Evolutionary conservation across 306 rosid species (phyloP), one percentile per base, ranked within the genome.

Genomic region (Vigna mungo): DNA sequence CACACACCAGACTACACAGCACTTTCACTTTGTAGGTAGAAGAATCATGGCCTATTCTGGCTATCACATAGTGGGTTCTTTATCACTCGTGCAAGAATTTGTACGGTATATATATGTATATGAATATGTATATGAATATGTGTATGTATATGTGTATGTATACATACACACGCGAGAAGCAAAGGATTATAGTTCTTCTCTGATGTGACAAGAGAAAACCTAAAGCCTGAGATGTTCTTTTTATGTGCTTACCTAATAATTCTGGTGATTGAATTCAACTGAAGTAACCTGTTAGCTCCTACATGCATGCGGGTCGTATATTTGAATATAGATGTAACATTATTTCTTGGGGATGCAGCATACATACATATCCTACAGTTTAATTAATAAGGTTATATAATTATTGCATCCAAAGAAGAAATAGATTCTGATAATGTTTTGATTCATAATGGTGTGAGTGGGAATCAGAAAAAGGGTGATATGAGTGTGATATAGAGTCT

Each of bases 351-450:
- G 51, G 32, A 9, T 64, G 71, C 48, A 64, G 51, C 51, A 64
- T 39, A 0, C 51, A 64, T 39, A 0, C 9, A 2, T 63, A 39
- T 64, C 21, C 9, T 4, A 14, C 23, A 65, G 32, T 10, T 39
- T 39, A 65, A 65, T 39, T 65, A 65, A 65, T 65, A 30, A 36
- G 16, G 49, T 64, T 61, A 61, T 1, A 2, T 66, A 43, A 39
- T 65, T 55, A 72, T 72, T 51, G 72, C n/a, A 7, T 82, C 67
- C n/a, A 84, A 58, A 63, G 73, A 72, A 54, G 76, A 71, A 34
- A 80, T 82, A 83, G 88, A 85, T 71, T 84, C 87, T 62, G 76
- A 54, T 36, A 77, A 65, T 25, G 53, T 81, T 75, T 83, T 81
- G 36, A 83, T 84, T 0, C 80, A 83, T 75, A 81, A 77, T 18